Conservation (phyloP, 176 grass and related monocot genomes). For the Eremochloa ophiuroides region DNA sequence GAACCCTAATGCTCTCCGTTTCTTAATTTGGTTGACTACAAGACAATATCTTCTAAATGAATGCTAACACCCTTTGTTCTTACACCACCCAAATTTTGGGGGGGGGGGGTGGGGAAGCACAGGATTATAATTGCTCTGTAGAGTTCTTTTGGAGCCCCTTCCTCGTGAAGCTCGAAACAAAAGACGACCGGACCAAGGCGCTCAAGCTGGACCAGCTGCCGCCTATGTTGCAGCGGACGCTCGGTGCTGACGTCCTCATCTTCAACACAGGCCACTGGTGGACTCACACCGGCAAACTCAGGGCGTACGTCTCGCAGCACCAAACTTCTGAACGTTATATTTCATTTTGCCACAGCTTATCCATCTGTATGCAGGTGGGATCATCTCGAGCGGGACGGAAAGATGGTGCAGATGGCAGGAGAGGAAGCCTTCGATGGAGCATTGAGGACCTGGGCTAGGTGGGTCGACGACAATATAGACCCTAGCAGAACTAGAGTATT, state of each 20-base stretch:
- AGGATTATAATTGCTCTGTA: constrained; percentile 54
- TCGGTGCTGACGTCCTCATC: constrained; percentile 39
- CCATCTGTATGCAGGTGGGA: constrained; percentile 28
- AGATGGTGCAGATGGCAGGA: constrained; percentile 26
- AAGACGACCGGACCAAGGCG: constrained; percentile 18
- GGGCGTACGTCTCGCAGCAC: constrained; percentile 14
- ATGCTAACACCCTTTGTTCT: background rate
- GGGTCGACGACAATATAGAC: constrained; percentile 40
- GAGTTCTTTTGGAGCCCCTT: constrained; percentile 71
- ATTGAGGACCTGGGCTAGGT: constrained; percentile 40
- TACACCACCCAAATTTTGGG: background rate
- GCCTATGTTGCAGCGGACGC: background rate
- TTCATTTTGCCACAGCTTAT: background rate
- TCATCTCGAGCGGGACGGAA: constrained; percentile 32
- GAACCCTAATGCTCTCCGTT: background rate
- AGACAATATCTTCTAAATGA: background rate
- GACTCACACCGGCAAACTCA: constrained; percentile 60
- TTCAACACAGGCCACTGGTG: constrained; percentile 80
- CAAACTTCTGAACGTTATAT: no score
- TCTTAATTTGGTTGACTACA: background rate
- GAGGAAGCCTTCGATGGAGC: constrained; percentile 40
- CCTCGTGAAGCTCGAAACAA: constrained; percentile 46
- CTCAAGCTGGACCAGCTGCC: constrained; percentile 54
- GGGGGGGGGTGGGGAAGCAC: no score
- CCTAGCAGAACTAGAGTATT: constrained; percentile 33